Evolutionary conservation across 306 rosid genomes (phyloP), one percentile per base, ranked within the genome.

Genomic region (Nissolia schottii): DNA sequence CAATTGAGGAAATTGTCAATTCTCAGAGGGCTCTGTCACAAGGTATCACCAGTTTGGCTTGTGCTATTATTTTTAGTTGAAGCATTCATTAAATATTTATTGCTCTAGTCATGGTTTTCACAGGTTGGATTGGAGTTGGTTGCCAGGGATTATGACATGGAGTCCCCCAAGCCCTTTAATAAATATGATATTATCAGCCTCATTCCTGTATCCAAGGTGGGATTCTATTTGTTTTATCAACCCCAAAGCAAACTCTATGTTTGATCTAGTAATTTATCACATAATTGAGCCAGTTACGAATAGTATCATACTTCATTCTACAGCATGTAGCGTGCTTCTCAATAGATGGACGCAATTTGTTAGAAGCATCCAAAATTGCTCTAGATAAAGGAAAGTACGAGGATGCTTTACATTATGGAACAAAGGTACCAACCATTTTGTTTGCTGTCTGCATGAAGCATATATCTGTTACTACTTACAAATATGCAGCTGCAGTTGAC

Each of bases 361-460:
- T 94, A 77, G 98, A 94, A 71, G 86, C 97, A 1, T 89, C 98
- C 4, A 94, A 94, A 81, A 77, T 82, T 69, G 96, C 98, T 75
- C 97, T 94, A 53, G 98, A 94, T 82, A 94, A 91, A 84, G 98
- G 97, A 73, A 94, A 91, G 82, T 91, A 91, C 19, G 98, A 87
- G 79, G 98, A 94, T 70, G 95, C 98, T 55, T 92, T 94, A 40
- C 89, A 84, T 67, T 91, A 71, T 71, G 98, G 98, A 82, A 89
- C 95, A 53, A 94, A 91, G 96, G 98, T 94, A 85, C 45, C 9
- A 12, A 41, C 35, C 27, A 67, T 7, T 64, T 56, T 56, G 70
- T 75, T 77, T 23, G 23, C 9, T 27, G 20, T 75, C 57, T 75
- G 13, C 7, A 13, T 27, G 54, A 62, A 70, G 68, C 53, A 49